A percentile compares a stretch with the other conserved stretches of the same genome.
These are phyloP conservation scores for Rhizomucor miehei DNA, from an alignment of 371 early-diverging fungal species.

Conservation along the genomic window DNA sequence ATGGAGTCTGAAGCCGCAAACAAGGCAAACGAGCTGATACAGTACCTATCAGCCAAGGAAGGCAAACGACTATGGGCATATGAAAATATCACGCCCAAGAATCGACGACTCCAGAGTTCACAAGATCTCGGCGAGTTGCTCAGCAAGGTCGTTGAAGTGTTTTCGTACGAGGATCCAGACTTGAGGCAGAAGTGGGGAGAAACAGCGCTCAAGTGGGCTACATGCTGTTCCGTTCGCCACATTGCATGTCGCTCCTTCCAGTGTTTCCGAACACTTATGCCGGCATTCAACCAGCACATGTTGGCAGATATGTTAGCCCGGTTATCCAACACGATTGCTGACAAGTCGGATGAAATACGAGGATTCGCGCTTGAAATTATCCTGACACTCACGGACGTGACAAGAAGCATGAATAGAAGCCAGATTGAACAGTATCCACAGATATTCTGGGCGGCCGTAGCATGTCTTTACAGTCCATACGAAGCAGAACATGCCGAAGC, in stretches of 20 bases:
- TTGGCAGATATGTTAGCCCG: conserved; percentile 82
- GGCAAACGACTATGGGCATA: conserved; percentile 80
- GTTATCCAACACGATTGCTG: conserved; percentile 82
- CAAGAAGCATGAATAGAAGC: conserved; percentile 54
- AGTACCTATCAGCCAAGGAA: conserved; percentile 65
- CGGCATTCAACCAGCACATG: conserved; percentile 76
- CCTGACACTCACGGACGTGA: conserved; percentile 66
- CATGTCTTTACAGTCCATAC: conserved; percentile 73
- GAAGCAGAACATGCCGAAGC: conserved; percentile 78
- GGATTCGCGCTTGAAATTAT: conserved; percentile 88
- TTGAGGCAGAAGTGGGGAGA: conserved; percentile 86
- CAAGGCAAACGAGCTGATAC: conserved; percentile 59
- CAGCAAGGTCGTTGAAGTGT: conserved; percentile 47
- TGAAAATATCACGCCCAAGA: conserved; percentile 72
- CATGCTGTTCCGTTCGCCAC: conserved; percentile 86
- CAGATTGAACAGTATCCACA: conserved; percentile 71
- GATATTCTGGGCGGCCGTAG: conserved; percentile 80
- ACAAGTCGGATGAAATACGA: conserved; percentile 78
- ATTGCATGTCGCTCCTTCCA: conserved; percentile 89
- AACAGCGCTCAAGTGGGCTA: conserved; percentile 88
- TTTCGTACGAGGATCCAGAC: conserved; percentile 61
- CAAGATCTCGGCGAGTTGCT: conserved; percentile 40
- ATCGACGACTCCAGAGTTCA: conserved; percentile 41
- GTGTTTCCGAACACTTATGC: conserved; percentile 78
- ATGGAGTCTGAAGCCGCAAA: conserved; percentile 56